A percentile compares a stretch with the other conserved stretches of the same genome.
Evolutionary conservation across 2,329 filamentous ascomycete species (phyloP).

Genomic region (Trichoderma sp.): DNA sequence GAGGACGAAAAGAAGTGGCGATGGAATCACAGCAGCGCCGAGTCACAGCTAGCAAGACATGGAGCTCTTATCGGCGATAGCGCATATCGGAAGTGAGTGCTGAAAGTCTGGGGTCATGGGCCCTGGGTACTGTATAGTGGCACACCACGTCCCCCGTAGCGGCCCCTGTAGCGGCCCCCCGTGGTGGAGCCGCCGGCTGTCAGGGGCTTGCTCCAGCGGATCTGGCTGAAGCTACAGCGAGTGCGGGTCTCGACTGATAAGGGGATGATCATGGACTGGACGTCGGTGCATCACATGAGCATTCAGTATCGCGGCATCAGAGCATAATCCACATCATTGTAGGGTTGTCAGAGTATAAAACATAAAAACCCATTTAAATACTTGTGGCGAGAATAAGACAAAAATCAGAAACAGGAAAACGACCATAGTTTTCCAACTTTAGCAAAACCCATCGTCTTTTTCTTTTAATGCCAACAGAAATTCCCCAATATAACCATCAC

Average conservation of each 20-base stretch:
- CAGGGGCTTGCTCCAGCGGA: constrained; percentile 3
- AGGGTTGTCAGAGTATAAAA: background rate
- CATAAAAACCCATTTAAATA: background rate
- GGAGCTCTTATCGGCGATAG: constrained; percentile 15
- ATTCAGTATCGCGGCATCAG: background rate
- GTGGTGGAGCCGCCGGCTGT: background rate
- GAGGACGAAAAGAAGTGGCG: background rate
- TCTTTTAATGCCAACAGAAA: background rate
- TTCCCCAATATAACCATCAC: background rate
- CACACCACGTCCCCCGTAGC: background rate
- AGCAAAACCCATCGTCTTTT: background rate
- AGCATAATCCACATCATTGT: background rate
- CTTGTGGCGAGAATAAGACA: no score
- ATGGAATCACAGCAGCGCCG: background rate
- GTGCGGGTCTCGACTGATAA: background rate
- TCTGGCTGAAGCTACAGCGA: background rate
- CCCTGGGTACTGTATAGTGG: background rate
- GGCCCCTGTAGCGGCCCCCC: background rate
- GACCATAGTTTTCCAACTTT: background rate
- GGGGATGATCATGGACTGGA: background rate
- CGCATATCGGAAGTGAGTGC: background rate
- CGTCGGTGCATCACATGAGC: background rate
- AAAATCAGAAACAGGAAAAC: background rate
- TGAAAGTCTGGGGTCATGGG: constrained; percentile 1
- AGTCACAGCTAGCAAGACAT: background rate